Evolutionary conservation across 345 rosid species (phyloP).

Genomic region (Trapa incisa): DNA sequence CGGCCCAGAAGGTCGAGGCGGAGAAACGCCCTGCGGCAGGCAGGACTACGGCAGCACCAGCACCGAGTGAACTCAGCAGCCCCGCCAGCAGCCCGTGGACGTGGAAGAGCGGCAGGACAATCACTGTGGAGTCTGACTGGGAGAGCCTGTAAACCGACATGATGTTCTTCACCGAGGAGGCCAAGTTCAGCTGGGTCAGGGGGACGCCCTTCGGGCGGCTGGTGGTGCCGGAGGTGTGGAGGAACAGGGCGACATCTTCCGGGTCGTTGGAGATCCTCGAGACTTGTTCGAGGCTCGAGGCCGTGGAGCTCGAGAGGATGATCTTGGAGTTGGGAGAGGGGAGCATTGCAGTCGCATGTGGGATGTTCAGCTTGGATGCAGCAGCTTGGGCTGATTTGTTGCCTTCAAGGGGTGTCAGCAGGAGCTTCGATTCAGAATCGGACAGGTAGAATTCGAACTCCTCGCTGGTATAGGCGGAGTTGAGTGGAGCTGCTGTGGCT

Average conservation of each 20-base stretch:
- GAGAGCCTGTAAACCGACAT: slow-evolving; percentile 59
- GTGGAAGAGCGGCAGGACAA: slow-evolving; percentile 74
- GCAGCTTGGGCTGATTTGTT: slow-evolving; percentile 33
- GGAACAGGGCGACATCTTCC: slow-evolving; percentile 50
- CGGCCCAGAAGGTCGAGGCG: slow-evolving; percentile 70
- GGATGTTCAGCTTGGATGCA: slow-evolving; percentile 38
- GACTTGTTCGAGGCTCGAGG: slow-evolving; percentile 12
- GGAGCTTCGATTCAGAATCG: slow-evolving; percentile 54
- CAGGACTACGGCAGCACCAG: slow-evolving; percentile 70
- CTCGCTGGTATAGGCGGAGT: slow-evolving; percentile 50
- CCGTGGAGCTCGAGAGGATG: slow-evolving; percentile 13
- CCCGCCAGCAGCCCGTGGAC: slow-evolving; percentile 82
- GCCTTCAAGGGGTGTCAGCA: slow-evolving; percentile 29
- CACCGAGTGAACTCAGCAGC: slow-evolving; percentile 52
- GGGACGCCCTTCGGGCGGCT: slow-evolving; percentile 82
- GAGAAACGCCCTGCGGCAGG: slow-evolving; percentile 85
- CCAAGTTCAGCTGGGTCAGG: slow-evolving; percentile 50
- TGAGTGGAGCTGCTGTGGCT: slow-evolving; percentile 55
- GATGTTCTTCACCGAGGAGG: slow-evolving; percentile 46
- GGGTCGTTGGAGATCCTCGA: slow-evolving; percentile 23
- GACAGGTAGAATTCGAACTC: slow-evolving; percentile 67
- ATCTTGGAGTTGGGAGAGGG: slow-evolving; percentile 17
- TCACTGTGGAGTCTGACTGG: slow-evolving; percentile 66
- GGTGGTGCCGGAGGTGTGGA: slow-evolving; percentile 71
- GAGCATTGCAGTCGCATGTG: slow-evolving; percentile 30